These are phyloP conservation scores for Rhodotorula glutinis DNA, from an alignment of 1,284 basidiomycete genomes.

Conservation along the genomic window DNA sequence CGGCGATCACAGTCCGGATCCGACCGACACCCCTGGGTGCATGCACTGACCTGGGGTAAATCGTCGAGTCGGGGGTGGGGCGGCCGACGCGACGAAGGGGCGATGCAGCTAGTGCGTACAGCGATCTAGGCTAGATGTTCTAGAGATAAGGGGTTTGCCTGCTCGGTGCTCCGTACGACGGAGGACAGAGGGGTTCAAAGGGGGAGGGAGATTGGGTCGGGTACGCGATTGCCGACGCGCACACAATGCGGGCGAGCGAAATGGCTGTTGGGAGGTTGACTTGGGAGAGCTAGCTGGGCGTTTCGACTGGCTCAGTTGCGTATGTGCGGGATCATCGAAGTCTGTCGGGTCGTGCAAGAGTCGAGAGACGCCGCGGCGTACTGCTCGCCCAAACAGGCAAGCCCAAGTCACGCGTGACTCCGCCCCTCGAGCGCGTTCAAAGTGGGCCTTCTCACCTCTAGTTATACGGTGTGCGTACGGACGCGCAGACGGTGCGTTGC, in stretches of 20 bases:
- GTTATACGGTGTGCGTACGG: too few species aligned
- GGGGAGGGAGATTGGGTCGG: not conserved
- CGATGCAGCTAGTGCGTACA: too few species aligned
- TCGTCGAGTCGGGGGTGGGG: not conserved
- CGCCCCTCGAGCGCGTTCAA: too few species aligned
- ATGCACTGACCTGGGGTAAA: too few species aligned
- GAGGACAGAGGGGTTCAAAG: not conserved
- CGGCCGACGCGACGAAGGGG: not conserved
- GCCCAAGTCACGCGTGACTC: too few species aligned
- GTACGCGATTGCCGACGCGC: conserved; percentile 5
- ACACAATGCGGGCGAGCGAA: conserved; percentile 10
- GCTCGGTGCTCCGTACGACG: not conserved
- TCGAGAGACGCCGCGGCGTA: not conserved
- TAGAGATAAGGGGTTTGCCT: not conserved
- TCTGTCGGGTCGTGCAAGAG: not conserved
- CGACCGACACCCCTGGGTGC: too few species aligned
- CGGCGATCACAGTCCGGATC: too few species aligned
- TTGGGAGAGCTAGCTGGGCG: not conserved
- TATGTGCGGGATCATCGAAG: conserved; percentile 11
- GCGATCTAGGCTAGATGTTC: not conserved
- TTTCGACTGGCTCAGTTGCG: not conserved
- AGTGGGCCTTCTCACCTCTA: too few species aligned
- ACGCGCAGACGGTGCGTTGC: too few species aligned
- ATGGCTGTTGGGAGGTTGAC: not conserved
- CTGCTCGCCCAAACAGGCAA: too few species aligned